Percentiles rank a stretch among this genome's conserved stretches.
Evolutionary conservation across 148 eudicot genomes (phyloP).

Genomic region (Simmondsia chinensis): DNA sequence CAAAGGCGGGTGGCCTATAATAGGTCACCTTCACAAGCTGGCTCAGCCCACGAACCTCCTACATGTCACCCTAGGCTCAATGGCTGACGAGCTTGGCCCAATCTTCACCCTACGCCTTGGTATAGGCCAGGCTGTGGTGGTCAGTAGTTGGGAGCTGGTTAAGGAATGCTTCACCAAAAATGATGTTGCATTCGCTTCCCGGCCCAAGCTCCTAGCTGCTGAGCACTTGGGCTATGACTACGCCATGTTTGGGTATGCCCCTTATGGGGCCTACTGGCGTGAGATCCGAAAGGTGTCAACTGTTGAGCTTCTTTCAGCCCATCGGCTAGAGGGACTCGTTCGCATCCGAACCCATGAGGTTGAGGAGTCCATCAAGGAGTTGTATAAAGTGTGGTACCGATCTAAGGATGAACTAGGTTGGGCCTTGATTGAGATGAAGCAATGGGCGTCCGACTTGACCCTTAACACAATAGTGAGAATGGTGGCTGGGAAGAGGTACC

Average conservation of each 20-base stretch:
- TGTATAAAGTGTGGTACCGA: neutral
- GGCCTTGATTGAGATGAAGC: neutral
- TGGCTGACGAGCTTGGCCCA: neutral
- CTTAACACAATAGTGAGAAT: conserved; percentile 10
- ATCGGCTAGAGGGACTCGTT: conserved; percentile 4
- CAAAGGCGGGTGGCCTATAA: too few species aligned
- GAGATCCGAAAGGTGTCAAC: conserved; percentile 6
- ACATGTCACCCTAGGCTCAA: neutral
- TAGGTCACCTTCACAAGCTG: neutral
- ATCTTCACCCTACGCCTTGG: neutral
- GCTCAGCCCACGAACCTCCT: neutral
- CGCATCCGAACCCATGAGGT: conserved; percentile 4
- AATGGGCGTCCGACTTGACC: conserved; percentile 8
- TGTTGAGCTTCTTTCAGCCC: conserved; percentile 7
- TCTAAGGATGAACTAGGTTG: too few species aligned
- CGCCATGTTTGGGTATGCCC: conserved; percentile 9
- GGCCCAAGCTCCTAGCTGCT: conserved; percentile 1
- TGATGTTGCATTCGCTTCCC: neutral
- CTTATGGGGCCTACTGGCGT: conserved; percentile 14
- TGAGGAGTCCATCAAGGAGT: conserved; percentile 1
- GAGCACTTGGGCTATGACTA: conserved; percentile 7
- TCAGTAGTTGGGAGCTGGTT: neutral
- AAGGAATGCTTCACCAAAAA: conserved; percentile 4
- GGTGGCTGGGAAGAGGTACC: conserved; percentile 14
- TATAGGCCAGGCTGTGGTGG: neutral